These are phyloP conservation scores for Teratosphaeria zuluensis DNA, from an alignment of 2,329 filamentous ascomycete genomes.

Conservation along the genomic window DNA sequence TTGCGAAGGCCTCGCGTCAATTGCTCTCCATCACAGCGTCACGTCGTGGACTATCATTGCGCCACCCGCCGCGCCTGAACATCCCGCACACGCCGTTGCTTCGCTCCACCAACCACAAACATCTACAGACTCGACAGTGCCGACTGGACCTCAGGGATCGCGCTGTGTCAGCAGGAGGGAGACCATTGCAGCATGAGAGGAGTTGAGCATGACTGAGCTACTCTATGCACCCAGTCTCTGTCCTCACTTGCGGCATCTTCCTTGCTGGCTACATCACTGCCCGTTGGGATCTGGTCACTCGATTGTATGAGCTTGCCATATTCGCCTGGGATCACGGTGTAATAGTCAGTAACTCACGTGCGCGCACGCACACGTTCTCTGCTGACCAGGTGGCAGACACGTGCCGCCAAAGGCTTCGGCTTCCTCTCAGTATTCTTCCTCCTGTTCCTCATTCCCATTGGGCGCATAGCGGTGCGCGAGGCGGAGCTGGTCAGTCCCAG, in stretches of 20 bases:
- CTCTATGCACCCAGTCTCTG: constrained; percentile 90
- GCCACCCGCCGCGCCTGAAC: background rate
- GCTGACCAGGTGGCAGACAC: constrained; percentile 46
- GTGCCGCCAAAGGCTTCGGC: constrained; percentile 75
- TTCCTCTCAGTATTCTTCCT: constrained; percentile 78
- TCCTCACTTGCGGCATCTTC: constrained; percentile 94
- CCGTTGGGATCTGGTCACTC: constrained; percentile 95
- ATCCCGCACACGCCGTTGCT: background rate
- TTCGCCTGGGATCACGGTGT: constrained; percentile 99
- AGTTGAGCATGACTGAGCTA: constrained; percentile 3
- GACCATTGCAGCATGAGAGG: background rate
- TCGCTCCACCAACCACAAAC: background rate
- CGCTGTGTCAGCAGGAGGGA: background rate
- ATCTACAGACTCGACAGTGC: background rate
- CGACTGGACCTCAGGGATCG: background rate
- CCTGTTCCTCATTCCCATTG: constrained; percentile 71
- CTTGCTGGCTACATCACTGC: constrained; percentile 99
- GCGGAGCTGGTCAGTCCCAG: constrained; percentile 58
- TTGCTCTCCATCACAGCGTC: too few species aligned
- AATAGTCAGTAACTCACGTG: constrained; percentile 50
- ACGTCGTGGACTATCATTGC: too few species aligned
- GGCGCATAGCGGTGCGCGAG: constrained; percentile 72
- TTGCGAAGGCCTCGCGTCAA: too few species aligned
- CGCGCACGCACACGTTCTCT: background rate
- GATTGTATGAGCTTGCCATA: constrained; percentile 90